Evolutionary conservation across 495 filamentous ascomycete species (phyloP).

Genomic region (Jackrogersella minutella): DNA sequence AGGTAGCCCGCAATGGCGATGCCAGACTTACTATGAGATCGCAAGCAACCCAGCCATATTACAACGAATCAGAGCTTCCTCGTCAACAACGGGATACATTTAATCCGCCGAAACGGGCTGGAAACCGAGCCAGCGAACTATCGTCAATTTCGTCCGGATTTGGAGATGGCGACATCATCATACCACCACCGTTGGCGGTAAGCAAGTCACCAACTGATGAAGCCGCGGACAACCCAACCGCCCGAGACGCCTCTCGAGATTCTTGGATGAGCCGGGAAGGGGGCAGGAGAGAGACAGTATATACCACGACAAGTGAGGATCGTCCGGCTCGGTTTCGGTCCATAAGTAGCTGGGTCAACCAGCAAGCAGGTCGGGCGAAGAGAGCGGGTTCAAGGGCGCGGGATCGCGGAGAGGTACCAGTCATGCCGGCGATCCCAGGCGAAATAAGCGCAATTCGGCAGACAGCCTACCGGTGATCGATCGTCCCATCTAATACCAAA

Average conservation of each 20-base stretch:
- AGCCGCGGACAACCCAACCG: not conserved
- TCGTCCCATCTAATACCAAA: slow-evolving; percentile 15
- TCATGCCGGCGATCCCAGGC: slow-evolving; percentile 40
- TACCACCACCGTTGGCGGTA: slow-evolving; percentile 41
- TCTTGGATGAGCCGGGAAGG: slow-evolving; percentile 49
- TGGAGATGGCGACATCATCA: slow-evolving; percentile 59
- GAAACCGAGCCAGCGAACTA: slow-evolving; percentile 49
- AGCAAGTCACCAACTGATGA: slow-evolving; percentile 11
- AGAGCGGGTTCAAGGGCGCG: slow-evolving; percentile 45
- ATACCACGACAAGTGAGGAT: slow-evolving; percentile 58
- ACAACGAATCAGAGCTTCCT: slow-evolving; percentile 49
- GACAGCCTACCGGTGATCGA: slow-evolving; percentile 39
- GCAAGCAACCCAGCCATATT: slow-evolving; percentile 45
- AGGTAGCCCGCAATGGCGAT: slow-evolving; percentile 13
- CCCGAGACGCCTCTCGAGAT: slow-evolving; percentile 38
- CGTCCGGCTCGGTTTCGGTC: slow-evolving; percentile 62
- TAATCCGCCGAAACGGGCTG: slow-evolving; percentile 41
- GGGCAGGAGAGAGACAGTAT: slow-evolving; percentile 52
- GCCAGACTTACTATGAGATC: slow-evolving; percentile 40
- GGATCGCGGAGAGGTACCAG: slow-evolving; percentile 34
- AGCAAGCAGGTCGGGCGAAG: slow-evolving; percentile 58
- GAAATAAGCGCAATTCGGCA: slow-evolving; percentile 30
- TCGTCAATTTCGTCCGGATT: slow-evolving; percentile 65
- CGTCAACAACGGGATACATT: slow-evolving; percentile 49
- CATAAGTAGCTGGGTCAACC: slow-evolving; percentile 68